Conservation (phyloP, 2,329 filamentous ascomycete species). For the Ramichloridium luteum region DNA sequence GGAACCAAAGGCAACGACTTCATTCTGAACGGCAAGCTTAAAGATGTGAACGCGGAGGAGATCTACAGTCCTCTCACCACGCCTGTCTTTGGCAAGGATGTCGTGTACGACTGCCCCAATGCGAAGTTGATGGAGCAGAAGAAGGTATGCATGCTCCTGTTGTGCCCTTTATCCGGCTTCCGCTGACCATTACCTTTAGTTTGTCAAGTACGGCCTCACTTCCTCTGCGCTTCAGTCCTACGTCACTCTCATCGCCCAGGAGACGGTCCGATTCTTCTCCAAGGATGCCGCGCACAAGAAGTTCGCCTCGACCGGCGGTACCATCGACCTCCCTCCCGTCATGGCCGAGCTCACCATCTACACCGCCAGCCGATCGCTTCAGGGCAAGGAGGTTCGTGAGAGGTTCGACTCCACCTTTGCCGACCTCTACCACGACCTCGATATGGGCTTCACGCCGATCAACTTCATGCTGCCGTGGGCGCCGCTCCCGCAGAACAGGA, state of each 20-base stretch:
- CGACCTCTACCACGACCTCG: conserved; percentile 73
- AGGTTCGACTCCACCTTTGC: conserved; percentile 73
- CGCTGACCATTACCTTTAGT: conserved; percentile 34
- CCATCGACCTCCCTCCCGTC: conserved; percentile 58
- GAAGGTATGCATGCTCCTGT: conserved; percentile 59
- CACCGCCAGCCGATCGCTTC: conserved; percentile 73
- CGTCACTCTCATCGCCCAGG: conserved; percentile 63
- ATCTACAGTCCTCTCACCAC: conserved; percentile 68
- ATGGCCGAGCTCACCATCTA: conserved; percentile 85
- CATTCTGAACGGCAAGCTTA: conserved; percentile 80
- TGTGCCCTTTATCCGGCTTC: conserved; percentile 5
- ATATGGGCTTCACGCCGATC: conserved; percentile 79
- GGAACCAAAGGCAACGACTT: conserved; percentile 80
- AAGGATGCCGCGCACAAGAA: conserved; percentile 38
- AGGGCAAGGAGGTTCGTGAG: conserved; percentile 70
- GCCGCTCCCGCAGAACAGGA: conserved; percentile 76
- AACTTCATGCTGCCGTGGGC: conserved; percentile 88
- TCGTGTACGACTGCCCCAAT: conserved; percentile 85
- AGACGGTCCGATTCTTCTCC: conserved; percentile 63
- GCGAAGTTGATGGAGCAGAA: conserved; percentile 93
- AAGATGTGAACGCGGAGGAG: conserved; percentile 82
- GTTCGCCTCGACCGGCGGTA: conserved; percentile 36
- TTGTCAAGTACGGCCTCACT: conserved; percentile 71
- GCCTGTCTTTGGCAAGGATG: conserved; percentile 66
- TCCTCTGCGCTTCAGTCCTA: conserved; percentile 64